Evolutionary conservation across 305 asterid species (phyloP).

Genomic region (Fraxinus platypoda): DNA sequence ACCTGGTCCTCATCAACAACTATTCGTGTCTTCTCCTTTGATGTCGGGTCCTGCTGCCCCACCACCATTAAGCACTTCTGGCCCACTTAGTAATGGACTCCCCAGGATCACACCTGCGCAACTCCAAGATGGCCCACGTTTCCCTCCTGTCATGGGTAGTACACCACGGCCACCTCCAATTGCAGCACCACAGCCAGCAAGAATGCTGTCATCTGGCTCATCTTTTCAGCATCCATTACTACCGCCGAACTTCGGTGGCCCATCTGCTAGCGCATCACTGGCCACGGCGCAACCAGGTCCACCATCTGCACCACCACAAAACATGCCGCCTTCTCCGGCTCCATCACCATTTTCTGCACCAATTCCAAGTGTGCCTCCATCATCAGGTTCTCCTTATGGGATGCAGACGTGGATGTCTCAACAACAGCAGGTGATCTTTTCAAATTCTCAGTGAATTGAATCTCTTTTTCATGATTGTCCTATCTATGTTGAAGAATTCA

Average conservation of each 20-base stretch:
- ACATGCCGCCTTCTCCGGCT: slow-evolving; percentile 61
- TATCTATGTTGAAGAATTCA: background rate
- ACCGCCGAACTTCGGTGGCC: slow-evolving; percentile 56
- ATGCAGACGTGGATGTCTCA: slow-evolving; percentile 73
- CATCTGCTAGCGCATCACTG: slow-evolving; percentile 45
- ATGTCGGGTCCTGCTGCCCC: slow-evolving; percentile 45
- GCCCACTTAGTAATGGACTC: slow-evolving; percentile 64
- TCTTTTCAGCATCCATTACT: slow-evolving; percentile 62
- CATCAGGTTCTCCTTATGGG: slow-evolving; percentile 64
- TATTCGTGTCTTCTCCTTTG: slow-evolving; percentile 45
- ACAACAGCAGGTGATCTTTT: slow-evolving; percentile 62
- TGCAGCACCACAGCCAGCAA: slow-evolving; percentile 55
- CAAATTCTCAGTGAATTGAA: background rate
- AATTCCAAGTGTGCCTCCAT: slow-evolving; percentile 49
- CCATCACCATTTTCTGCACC: slow-evolving; percentile 67
- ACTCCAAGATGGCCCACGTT: slow-evolving; percentile 51
- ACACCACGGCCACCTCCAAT: slow-evolving; percentile 45
- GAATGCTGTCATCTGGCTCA: slow-evolving; percentile 43
- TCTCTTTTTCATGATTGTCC: background rate
- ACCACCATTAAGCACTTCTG: slow-evolving; percentile 35
- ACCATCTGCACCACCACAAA: slow-evolving; percentile 56
- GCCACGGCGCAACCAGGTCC: slow-evolving; percentile 59
- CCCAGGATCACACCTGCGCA: slow-evolving; percentile 48
- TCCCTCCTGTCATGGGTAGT: slow-evolving; percentile 54
- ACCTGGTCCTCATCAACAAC: slow-evolving; percentile 58